Conservation (phyloP, 163 green algal species). For the Volvox carteri region DNA sequence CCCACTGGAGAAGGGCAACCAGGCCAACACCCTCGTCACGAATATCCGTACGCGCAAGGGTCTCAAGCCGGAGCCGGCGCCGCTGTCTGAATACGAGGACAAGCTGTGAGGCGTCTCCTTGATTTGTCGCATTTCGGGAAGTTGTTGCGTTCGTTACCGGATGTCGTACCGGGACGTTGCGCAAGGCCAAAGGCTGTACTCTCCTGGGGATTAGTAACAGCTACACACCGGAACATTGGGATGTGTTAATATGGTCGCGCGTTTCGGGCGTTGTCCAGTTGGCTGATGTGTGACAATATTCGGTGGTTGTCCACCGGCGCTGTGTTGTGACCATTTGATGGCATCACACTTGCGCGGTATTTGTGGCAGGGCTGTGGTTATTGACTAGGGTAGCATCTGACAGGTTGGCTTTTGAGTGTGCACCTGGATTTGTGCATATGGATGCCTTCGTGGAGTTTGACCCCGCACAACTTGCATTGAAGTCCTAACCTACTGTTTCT, state of each 20-base stretch:
- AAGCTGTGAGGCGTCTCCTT: conserved; percentile 84
- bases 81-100: conserved; percentile 98
- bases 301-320: no score
- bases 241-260: neutral
- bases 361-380: no score
- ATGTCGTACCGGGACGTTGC: neutral
- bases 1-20: conserved; percentile 84
- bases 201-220: neutral
- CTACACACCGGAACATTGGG: neutral
- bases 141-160: neutral
- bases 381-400: no score
- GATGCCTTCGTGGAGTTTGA: no score
- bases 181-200: neutral
- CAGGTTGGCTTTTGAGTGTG: no score
- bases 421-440: no score
- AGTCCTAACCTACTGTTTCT: no score
- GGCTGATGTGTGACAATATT: no score
- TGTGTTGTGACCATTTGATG: no score
- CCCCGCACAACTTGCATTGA: no score
- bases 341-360: no score
- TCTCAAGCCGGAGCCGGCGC: conserved; percentile 89
- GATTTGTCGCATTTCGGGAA: neutral
- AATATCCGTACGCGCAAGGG: conserved; percentile 99
- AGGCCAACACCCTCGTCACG: conserved; percentile 87
- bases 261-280: neutral